Conservation (phyloP, 2,329 filamentous ascomycete genomes). For the Aspergillus hortae region DNA sequence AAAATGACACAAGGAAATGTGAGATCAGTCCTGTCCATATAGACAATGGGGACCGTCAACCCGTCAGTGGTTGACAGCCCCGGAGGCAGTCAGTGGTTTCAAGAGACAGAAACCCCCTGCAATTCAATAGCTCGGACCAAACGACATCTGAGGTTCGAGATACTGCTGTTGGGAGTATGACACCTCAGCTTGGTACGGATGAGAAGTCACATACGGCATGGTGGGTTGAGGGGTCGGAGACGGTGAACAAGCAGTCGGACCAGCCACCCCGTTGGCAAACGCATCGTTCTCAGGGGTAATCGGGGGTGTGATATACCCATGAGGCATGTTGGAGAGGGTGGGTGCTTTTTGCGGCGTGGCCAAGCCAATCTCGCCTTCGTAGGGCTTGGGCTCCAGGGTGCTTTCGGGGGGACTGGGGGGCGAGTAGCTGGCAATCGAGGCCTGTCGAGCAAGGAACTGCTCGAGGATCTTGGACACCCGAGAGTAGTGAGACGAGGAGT, state of each 20-base stretch:
- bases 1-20: constrained; percentile 10
- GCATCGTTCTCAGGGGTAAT: constrained; percentile 46
- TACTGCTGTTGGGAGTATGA: constrained; percentile 34
- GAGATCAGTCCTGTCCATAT: constrained; percentile 6
- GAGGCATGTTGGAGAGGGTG: constrained; percentile 32
- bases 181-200: constrained; percentile 34
- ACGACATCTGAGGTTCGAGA: constrained; percentile 32
- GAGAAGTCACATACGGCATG: constrained; percentile 34
- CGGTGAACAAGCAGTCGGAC: constrained; percentile 30
- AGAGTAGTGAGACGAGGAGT: constrained; percentile 63
- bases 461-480: constrained; percentile 63
- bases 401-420: constrained; percentile 40
- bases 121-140: constrained; percentile 30
- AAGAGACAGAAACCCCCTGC: too few species aligned
- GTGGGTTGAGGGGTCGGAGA: constrained; percentile 36
- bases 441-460: constrained; percentile 63
- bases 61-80: constrained; percentile 5
- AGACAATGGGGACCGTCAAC: constrained; percentile 8
- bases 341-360: constrained; percentile 40
- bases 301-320: constrained; percentile 47
- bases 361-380: constrained; percentile 39
- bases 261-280: constrained; percentile 31
- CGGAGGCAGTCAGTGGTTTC: too few species aligned
- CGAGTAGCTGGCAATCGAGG: constrained; percentile 49
- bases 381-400: constrained; percentile 37